Evolutionary conservation across 495 filamentous ascomycete species (phyloP).

Genomic region (Aspergillus conjunctus): DNA sequence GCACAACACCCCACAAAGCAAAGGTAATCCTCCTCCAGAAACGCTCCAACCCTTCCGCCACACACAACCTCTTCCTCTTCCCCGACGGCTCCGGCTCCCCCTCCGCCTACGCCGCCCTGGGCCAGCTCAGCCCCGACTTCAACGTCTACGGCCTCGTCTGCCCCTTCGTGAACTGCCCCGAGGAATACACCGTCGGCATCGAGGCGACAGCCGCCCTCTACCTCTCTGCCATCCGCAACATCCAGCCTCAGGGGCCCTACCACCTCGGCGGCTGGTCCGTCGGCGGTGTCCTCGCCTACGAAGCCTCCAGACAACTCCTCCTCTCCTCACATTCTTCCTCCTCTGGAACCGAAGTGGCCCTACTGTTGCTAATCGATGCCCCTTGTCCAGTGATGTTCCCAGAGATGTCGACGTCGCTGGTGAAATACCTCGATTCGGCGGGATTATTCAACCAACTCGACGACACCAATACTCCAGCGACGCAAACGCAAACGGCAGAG

Average conservation of each 20-base stretch:
- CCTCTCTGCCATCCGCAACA: constrained; percentile 61
- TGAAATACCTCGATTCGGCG: too few relatives aligned
- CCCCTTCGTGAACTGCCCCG: constrained; percentile 60
- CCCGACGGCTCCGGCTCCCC: constrained; percentile 78
- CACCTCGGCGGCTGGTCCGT: constrained; percentile 60
- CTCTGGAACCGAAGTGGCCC: constrained; percentile 31
- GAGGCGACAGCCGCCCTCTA: constrained; percentile 52
- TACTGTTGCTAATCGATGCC: constrained; percentile 40
- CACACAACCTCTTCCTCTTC: constrained; percentile 67
- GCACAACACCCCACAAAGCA: background rate
- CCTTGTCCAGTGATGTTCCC: constrained; percentile 20
- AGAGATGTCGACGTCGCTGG: too few relatives aligned
- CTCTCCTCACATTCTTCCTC: too few relatives aligned
- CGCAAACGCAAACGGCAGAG: too few relatives aligned
- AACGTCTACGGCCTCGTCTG: constrained; percentile 64
- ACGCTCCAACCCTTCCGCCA: constrained; percentile 52
- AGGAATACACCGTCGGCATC: constrained; percentile 40
- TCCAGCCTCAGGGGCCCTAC: constrained; percentile 69
- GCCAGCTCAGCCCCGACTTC: constrained; percentile 42
- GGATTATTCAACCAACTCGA: too few relatives aligned
- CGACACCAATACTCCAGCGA: too few relatives aligned
- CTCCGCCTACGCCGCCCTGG: constrained; percentile 61
- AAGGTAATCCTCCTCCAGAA: constrained; percentile 52
- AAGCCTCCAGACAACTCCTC: constrained; percentile 35
- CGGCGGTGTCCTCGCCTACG: constrained; percentile 50